Conservation (phyloP, 129 eudicot species). For the Erigeron canadensis region DNA sequence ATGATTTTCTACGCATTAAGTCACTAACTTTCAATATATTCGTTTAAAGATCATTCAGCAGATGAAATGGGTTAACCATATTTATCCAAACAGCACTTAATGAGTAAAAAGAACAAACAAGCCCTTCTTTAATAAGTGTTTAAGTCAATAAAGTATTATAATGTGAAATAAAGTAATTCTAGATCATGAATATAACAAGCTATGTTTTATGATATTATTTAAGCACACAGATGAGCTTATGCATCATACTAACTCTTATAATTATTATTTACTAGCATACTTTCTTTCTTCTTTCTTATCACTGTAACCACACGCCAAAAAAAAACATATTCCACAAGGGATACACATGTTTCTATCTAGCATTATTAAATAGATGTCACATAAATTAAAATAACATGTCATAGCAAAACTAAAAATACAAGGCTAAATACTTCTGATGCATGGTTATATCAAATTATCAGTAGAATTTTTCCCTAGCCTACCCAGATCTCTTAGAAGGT, state of each 20-base stretch:
- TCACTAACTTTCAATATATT: too few species aligned
- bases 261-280: not conserved
- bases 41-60: too few species aligned
- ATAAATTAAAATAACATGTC: not conserved
- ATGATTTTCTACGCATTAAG: too few species aligned
- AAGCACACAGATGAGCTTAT: not conserved
- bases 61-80: too few species aligned
- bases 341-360: slow-evolving; percentile 15
- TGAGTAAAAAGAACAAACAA: too few species aligned
- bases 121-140: not conserved
- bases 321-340: slow-evolving; percentile 6
- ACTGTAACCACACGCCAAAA: slow-evolving; percentile 3
- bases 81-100: too few species aligned
- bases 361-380: not conserved
- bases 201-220: not conserved
- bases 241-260: slow-evolving; percentile 17
- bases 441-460: not conserved
- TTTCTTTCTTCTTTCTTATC: not conserved
- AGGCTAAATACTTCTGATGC: slow-evolving; percentile 1
- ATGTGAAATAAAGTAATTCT: not conserved
- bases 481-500: slow-evolving; percentile 1
- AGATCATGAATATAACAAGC: not conserved
- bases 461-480: not conserved
- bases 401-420: not conserved
- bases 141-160: not conserved